Conservation (phyloP, 2,329 filamentous ascomycete species). For the Alternaria panax region DNA sequence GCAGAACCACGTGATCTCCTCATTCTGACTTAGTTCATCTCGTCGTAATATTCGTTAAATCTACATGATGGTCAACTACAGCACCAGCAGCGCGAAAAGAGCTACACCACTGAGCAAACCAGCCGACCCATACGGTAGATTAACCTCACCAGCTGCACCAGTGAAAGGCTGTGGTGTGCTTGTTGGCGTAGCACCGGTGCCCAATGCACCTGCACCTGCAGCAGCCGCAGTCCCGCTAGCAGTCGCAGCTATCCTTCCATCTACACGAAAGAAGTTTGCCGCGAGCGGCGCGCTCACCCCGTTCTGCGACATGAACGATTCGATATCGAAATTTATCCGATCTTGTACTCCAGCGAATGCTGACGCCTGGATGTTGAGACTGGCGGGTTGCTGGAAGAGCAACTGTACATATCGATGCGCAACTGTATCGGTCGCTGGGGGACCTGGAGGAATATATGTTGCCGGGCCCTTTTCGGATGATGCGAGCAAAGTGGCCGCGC, state of each 20-base stretch:
- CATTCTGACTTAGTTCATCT: neutral
- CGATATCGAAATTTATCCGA: constrained; percentile 41
- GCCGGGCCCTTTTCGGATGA: constrained; percentile 41
- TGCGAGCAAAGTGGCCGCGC: constrained; percentile 34
- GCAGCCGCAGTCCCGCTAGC: neutral
- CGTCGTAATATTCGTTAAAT: neutral
- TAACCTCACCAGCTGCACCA: constrained; percentile 25
- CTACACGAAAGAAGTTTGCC: constrained; percentile 47
- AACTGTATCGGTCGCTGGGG: constrained; percentile 43
- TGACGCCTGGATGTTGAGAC: constrained; percentile 29
- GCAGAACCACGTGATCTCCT: neutral
- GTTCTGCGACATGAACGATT: constrained; percentile 35
- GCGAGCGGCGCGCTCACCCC: constrained; percentile 38
- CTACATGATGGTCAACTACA: constrained; percentile 5
- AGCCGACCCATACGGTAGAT: constrained; percentile 18
- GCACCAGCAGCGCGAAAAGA: constrained; percentile 19
- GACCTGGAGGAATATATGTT: constrained; percentile 41
- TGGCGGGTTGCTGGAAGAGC: constrained; percentile 42
- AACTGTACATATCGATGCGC: constrained; percentile 48
- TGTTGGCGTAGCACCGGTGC: constrained; percentile 23
- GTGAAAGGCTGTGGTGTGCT: constrained; percentile 27
- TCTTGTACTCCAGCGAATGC: constrained; percentile 31
- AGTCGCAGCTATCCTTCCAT: constrained; percentile 32
- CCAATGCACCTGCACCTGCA: neutral
- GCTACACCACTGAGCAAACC: constrained; percentile 24